Conservation (phyloP, 768 basidiomycete species). For the Piloderma croceum region DNA sequence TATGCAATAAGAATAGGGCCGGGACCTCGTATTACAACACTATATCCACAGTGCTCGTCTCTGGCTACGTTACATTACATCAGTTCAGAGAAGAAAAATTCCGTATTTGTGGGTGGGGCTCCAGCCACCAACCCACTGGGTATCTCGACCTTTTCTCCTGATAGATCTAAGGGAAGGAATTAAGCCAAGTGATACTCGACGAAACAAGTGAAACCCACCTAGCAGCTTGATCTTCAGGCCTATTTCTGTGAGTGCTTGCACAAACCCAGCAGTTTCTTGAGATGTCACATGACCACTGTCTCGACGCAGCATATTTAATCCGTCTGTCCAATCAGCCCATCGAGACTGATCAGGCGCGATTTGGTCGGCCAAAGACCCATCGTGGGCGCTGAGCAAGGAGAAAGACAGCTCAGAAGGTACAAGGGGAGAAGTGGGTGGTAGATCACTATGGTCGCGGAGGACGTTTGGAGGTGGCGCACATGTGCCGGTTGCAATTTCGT, state of each 20-base stretch:
- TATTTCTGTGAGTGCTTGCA: slow-evolving; percentile 84
- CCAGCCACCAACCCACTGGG: slow-evolving; percentile 76
- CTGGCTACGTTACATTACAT: slow-evolving; percentile 3
- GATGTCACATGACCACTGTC: slow-evolving; percentile 82
- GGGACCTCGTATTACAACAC: not conserved
- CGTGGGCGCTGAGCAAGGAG: slow-evolving; percentile 63
- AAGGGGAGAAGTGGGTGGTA: slow-evolving; percentile 49
- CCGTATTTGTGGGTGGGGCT: slow-evolving; percentile 69
- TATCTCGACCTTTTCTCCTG: slow-evolving; percentile 86
- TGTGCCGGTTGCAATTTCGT: slow-evolving; percentile 72
- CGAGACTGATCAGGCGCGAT: slow-evolving; percentile 72
- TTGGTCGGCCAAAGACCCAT: slow-evolving; percentile 70
- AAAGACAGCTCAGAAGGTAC: slow-evolving; percentile 68
- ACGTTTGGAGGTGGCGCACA: slow-evolving; percentile 61
- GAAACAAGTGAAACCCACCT: slow-evolving; percentile 39
- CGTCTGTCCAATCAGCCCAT: slow-evolving; percentile 95
- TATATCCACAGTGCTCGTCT: slow-evolving; percentile 5
- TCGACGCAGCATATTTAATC: slow-evolving; percentile 77
- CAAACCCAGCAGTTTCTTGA: slow-evolving; percentile 80
- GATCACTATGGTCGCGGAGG: slow-evolving; percentile 53
- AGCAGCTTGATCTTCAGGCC: slow-evolving; percentile 88
- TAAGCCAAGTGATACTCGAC: not conserved
- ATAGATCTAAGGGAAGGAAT: slow-evolving; percentile 53
- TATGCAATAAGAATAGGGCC: too few species aligned
- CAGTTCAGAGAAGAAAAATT: slow-evolving; percentile 82